Evolutionary conservation across 1,139 yeast species (phyloP).

Genomic region (Geotrichum klebahnii): DNA sequence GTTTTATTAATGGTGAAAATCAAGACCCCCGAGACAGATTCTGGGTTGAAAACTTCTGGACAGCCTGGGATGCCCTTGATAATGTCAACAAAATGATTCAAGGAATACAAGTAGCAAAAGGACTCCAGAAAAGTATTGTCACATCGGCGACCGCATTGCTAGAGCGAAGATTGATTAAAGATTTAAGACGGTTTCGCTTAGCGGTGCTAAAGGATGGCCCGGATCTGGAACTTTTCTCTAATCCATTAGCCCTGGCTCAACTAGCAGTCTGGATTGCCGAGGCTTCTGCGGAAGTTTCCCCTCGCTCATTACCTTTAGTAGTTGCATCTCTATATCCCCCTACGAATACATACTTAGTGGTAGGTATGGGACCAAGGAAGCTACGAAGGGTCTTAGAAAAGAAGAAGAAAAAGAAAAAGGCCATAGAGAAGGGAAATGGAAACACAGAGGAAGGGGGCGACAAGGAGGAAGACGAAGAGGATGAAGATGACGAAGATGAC

Average conservation of each 20-base stretch:
- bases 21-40: conserved; percentile 52
- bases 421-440: not conserved
- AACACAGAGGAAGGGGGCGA: not conserved
- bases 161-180: conserved; percentile 75
- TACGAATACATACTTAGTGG: conserved; percentile 77
- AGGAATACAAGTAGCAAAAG: conserved; percentile 78
- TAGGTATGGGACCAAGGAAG: conserved; percentile 83
- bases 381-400: conserved; percentile 45
- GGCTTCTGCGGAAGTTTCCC: conserved; percentile 77
- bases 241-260: conserved; percentile 79
- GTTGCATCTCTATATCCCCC: conserved; percentile 76
- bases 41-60: conserved; percentile 91
- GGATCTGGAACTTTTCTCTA: conserved; percentile 68
- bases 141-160: conserved; percentile 83
- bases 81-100: conserved; percentile 56
- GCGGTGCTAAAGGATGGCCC: conserved; percentile 91
- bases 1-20: conserved; percentile 26
- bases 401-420: conserved; percentile 35
- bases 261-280: conserved; percentile 90
- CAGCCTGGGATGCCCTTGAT: conserved; percentile 88
- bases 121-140: conserved; percentile 78
- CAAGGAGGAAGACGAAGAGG: conserved; percentile 7
- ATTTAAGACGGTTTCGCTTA: conserved; percentile 72
- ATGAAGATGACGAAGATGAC: conserved; percentile 33
- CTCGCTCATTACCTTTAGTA: conserved; percentile 70